phyloP scores from a whole-genome alignment of 768 basidiomycete species.

The Mycena alexandri region DNA sequence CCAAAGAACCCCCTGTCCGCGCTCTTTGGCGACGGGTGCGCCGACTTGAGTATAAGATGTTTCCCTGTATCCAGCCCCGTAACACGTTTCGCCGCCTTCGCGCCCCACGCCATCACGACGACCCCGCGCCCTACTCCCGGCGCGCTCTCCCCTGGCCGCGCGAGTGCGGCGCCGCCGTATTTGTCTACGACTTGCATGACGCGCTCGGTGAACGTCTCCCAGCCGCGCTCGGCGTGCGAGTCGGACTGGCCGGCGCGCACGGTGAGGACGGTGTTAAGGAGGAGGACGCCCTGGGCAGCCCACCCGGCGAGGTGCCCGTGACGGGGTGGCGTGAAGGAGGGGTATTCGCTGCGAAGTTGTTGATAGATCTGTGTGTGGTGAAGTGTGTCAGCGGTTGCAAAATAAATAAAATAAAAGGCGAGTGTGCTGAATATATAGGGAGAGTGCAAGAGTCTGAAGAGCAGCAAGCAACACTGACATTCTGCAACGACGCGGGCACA shows the following conservation, averaged over 20 bases:
- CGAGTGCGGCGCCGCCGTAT: conserved; percentile 80
- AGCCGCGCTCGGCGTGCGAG: conserved; percentile 88
- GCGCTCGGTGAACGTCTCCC: conserved; percentile 90
- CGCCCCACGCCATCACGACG: conserved; percentile 91
- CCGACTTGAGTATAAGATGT: conserved; percentile 75
- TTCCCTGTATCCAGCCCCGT: conserved; percentile 83
- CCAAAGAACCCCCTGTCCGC: conserved; percentile 63
- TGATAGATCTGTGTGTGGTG: conserved; percentile 85
- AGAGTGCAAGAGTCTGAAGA: not conserved
- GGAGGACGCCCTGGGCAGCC: conserved; percentile 89
- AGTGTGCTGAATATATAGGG: too few species aligned
- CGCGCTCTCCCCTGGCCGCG: conserved; percentile 46
- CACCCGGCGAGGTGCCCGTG: conserved; percentile 88
- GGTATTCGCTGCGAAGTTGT: conserved; percentile 87
- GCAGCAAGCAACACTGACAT: conserved; percentile 73
- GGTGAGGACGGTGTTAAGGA: conserved; percentile 94
- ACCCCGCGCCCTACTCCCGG: conserved; percentile 75
- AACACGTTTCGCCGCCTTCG: conserved; percentile 87
- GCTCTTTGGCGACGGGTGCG: conserved; percentile 51
- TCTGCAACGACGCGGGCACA: conserved; percentile 85
- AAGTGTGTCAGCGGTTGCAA: conserved; percentile 19
- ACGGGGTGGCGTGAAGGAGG: conserved; percentile 80
- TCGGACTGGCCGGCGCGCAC: conserved; percentile 81
- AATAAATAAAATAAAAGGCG: too few species aligned
- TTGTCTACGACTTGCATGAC: conserved; percentile 83